Evolutionary conservation across 805 yeast genomes (phyloP).

Genomic region (Cyberlindnera veronae): DNA sequence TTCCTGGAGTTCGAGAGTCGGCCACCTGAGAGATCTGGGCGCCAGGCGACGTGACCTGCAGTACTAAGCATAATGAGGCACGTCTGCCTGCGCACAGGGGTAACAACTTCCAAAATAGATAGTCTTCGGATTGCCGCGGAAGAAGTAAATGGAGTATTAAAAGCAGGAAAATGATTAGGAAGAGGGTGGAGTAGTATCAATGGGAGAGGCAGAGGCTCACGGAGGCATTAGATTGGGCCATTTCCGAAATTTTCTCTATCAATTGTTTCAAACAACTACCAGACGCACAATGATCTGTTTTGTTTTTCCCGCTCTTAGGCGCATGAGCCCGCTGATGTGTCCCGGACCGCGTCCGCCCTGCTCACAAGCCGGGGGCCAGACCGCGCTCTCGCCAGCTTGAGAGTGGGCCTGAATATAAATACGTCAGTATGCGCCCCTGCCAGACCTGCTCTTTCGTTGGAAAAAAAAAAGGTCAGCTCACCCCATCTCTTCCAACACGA

Average conservation of each 20-base stretch:
- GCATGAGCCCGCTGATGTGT: conserved; percentile 5
- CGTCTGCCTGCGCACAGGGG: conserved; percentile 4
- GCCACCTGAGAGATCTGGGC: not conserved
- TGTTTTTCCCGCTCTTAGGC: conserved; percentile 13
- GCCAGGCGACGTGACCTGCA: not conserved
- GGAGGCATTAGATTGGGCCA: too few relatives aligned
- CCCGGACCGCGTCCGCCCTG: conserved; percentile 12
- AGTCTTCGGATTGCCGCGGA: too few relatives aligned
- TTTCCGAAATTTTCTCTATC: too few relatives aligned
- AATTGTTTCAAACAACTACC: too few relatives aligned
- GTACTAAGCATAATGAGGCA: not conserved
- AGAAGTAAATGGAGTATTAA: too few relatives aligned
- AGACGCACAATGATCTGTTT: conserved; percentile 5
- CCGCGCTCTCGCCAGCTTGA: conserved; percentile 2
- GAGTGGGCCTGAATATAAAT: conserved; percentile 11
- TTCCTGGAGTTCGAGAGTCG: too few relatives aligned
- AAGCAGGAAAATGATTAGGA: too few relatives aligned
- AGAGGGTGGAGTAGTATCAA: not conserved
- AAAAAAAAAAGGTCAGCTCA: not conserved
- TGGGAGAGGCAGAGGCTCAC: not conserved
- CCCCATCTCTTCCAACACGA: too few relatives aligned
- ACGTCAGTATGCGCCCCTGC: conserved; percentile 8
- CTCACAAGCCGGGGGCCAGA: conserved; percentile 2
- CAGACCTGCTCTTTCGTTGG: not conserved
- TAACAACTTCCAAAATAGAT: conserved; percentile 1